Evolutionary conservation across 768 basidiomycete species (phyloP), one percentile per base, ranked within the genome.

Genomic region (Suillus sp.): DNA sequence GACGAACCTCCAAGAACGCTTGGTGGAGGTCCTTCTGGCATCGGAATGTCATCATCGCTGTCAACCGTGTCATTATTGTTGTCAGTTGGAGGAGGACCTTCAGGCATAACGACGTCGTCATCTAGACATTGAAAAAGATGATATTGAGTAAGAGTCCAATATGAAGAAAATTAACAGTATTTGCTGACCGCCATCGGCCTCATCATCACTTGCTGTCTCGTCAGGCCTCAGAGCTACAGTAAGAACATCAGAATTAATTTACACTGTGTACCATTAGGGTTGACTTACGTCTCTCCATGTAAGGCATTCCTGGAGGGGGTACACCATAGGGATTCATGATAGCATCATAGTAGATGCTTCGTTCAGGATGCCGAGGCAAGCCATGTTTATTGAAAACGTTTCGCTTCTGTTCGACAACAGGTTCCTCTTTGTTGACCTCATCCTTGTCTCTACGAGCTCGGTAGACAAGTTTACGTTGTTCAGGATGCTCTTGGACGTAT

Each of bases 261-360:
- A 51, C 51, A 48, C 45, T 16, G 42, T 63, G 57, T 27, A 38
- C 53, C n/a, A n/a, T 14, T 30, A 9, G 7, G 35, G 11, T 14
- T 40, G 5, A 80, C 91, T 77, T 69, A 96, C 95, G 84, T 78
- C 90, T 78, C 73, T 98, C 93, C 62, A 85, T 78, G 75, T 97
- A 98, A n/a, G 93, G 94, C 95, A 97, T 93, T 8, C 96, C 96
- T 14, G 96, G 96, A 47, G 96, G 96, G 22, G 96, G 88, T 20
- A 95, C 92, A 34, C 95, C 96, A 71, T 82, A 95, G 27, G 95
- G 94, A 72, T 99, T 99, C 86, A 96, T 89, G 47, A 95, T 84
- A 34, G 92, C 85, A 69, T 99, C 92, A 78, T 95, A 98, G 74
- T 96, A 98, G 40, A 96, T 80, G 75, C 92, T 94, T 67, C 93